phyloP scores from a whole-genome alignment of 306 rosid genomes.

The Gastrolobium villosum region DNA sequence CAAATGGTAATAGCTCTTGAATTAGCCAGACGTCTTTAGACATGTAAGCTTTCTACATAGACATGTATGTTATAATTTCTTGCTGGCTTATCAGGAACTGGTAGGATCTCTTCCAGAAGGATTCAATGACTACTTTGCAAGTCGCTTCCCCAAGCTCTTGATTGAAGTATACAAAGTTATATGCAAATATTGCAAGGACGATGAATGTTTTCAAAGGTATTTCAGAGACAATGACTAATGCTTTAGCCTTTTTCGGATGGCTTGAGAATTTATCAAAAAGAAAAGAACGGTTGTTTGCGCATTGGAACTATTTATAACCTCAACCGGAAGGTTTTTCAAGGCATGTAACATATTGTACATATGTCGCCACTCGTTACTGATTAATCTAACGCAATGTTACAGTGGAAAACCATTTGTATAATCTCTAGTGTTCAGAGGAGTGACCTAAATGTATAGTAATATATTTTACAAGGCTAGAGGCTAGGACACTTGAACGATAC shows the following conservation, averaged over 20 bases:
- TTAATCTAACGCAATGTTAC: constrained; percentile 15
- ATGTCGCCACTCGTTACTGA: neutral
- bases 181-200: constrained; percentile 55
- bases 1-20: neutral
- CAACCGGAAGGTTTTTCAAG: neutral
- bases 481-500: neutral
- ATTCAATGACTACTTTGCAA: constrained; percentile 63
- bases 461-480: neutral
- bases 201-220: constrained; percentile 62
- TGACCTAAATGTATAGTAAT: constrained; percentile 5
- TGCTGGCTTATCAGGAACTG: constrained; percentile 41
- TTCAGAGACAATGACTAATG: constrained; percentile 45
- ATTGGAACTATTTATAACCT: neutral
- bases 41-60: neutral
- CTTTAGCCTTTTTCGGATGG: neutral
- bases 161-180: constrained; percentile 70
- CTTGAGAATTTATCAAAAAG: neutral
- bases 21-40: neutral
- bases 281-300: neutral
- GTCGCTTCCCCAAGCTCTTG: constrained; percentile 67
- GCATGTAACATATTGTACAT: constrained; percentile 28
- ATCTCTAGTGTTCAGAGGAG: neutral
- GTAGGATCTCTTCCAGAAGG: constrained; percentile 65
- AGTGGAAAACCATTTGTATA: neutral
- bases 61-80: neutral